Conservation (phyloP, 1,284 basidiomycete genomes). For the Moesziomyces antarcticus region DNA sequence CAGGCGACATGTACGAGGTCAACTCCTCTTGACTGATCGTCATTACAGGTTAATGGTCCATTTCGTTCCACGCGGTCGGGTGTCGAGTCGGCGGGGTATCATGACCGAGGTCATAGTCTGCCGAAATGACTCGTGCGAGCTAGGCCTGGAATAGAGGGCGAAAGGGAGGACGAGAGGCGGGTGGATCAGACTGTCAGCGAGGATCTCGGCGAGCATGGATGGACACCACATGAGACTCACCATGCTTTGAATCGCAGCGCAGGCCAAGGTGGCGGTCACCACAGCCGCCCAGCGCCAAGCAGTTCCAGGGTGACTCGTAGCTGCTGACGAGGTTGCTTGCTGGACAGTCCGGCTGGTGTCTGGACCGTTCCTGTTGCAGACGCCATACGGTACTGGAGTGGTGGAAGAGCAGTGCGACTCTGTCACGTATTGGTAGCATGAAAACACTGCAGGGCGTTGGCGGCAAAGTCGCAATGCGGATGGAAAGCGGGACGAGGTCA, state of each 20-base stretch:
- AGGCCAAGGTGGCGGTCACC: conserved; percentile 16
- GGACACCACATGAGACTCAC: background rate
- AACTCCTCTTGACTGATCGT: no score
- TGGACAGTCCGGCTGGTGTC: conserved; percentile 37
- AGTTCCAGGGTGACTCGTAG: background rate
- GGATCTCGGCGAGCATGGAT: no score
- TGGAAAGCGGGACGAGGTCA: background rate
- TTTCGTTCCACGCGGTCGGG: no score
- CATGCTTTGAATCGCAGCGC: conserved; percentile 25
- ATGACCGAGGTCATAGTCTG: no score
- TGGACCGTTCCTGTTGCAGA: conserved; percentile 38
- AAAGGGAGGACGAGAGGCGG: background rate
- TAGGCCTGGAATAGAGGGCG: background rate
- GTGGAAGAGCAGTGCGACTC: conserved; percentile 44
- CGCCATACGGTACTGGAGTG: conserved; percentile 43
- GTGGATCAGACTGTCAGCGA: no score
- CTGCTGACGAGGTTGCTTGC: conserved; percentile 16
- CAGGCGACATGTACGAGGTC: no score
- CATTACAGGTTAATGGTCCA: no score
- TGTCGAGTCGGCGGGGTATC: no score
- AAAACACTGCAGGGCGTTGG: conserved; percentile 28
- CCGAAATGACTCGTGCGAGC: no score
- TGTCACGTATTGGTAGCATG: conserved; percentile 52
- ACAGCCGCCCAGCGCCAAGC: conserved; percentile 22
- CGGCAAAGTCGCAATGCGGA: no score